These are phyloP conservation scores for Geotrichum aggregatum DNA, from an alignment of 1,139 yeast genomes.

Conservation along the genomic window DNA sequence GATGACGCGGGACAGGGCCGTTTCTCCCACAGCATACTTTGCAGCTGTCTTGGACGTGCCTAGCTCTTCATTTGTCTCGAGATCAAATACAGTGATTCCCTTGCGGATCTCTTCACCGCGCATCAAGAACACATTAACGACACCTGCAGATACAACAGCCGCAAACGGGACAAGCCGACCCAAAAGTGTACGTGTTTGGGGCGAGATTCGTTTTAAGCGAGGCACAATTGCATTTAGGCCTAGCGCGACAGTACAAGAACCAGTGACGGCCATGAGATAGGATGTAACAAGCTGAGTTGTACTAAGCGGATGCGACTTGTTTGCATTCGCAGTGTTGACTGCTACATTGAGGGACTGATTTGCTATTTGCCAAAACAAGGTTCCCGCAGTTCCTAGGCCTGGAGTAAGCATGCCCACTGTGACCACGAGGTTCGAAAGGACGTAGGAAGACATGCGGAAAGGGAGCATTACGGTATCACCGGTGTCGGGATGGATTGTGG, in stretches of 20 bases:
- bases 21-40: slow-evolving; percentile 87
- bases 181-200: slow-evolving; percentile 63
- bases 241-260: slow-evolving; percentile 91
- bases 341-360: slow-evolving; percentile 96
- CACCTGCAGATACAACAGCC: slow-evolving; percentile 94
- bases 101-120: slow-evolving; percentile 87
- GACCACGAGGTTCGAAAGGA: slow-evolving; percentile 84
- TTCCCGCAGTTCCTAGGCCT: slow-evolving; percentile 81
- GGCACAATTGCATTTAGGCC: slow-evolving; percentile 90
- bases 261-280: slow-evolving; percentile 84
- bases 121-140: slow-evolving; percentile 91
- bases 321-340: slow-evolving; percentile 91
- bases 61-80: slow-evolving; percentile 46
- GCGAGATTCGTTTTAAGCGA: slow-evolving; percentile 59
- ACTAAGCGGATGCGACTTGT: slow-evolving; percentile 86
- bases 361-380: slow-evolving; percentile 95
- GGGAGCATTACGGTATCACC: slow-evolving; percentile 90
- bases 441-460: slow-evolving; percentile 95
- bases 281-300: slow-evolving; percentile 70
- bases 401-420: slow-evolving; percentile 98
- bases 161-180: slow-evolving; percentile 94
- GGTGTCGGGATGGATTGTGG: slow-evolving; percentile 90
- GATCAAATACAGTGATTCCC: slow-evolving; percentile 77
- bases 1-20: slow-evolving; percentile 90
- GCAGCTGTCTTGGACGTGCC: slow-evolving; percentile 89